Conservation (phyloP, 192 early-diverging fungal species). For the Anaeromyces robustus region DNA sequence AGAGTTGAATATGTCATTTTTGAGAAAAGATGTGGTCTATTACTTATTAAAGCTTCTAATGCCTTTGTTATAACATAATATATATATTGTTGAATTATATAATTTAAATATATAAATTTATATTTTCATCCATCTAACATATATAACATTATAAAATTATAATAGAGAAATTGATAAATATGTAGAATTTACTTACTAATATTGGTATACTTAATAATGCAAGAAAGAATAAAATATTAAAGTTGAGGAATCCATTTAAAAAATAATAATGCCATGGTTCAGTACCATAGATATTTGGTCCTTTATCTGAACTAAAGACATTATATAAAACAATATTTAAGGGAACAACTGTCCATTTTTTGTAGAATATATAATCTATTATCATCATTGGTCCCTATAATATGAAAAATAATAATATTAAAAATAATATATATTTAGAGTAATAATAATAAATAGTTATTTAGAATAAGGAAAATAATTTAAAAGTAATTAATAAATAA, state of each 20-base stretch:
- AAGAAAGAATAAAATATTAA: conserved; percentile 60
- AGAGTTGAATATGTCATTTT: background rate
- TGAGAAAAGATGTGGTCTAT: background rate
- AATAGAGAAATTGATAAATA: background rate
- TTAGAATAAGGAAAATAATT: no score
- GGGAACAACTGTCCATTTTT: conserved; percentile 47
- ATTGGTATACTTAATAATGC: conserved; percentile 47
- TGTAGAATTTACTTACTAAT: conserved; percentile 27
- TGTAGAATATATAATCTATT: conserved; percentile 69
- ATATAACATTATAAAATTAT: conserved; percentile 9
- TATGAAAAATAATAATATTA: background rate
- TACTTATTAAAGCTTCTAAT: background rate
- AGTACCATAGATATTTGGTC: conserved; percentile 17
- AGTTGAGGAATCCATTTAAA: conserved; percentile 78
- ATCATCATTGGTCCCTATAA: conserved; percentile 37
- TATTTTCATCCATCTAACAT: no score
- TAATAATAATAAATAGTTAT: no score
- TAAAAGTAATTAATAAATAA: no score
- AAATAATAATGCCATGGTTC: conserved; percentile 92
- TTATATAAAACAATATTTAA: conserved; percentile 87
- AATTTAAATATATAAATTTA: conserved; percentile 2
- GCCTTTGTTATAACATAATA: background rate
- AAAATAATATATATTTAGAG: no score
- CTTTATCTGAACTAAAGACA: conserved; percentile 36
- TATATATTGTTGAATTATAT: no score